Evolutionary conservation across 257 asterid species (phyloP).

Genomic region (Nicotiana sylvestris): DNA sequence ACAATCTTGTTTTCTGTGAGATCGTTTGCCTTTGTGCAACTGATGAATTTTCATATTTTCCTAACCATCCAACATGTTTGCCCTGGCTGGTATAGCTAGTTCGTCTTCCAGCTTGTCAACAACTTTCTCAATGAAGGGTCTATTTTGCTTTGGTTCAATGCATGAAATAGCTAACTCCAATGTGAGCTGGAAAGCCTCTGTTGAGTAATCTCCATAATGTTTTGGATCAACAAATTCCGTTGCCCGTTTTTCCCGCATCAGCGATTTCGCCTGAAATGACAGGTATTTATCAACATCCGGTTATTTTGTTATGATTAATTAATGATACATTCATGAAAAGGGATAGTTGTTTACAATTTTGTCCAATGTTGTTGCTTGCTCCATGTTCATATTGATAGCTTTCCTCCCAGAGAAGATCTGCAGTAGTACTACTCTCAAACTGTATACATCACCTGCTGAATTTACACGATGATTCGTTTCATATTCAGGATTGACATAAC

Average conservation of each 20-base stretch:
- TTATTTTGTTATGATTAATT: neutral
- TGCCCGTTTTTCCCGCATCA: slow-evolving; percentile 16
- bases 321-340: neutral
- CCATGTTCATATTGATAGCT: slow-evolving; percentile 50
- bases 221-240: slow-evolving; percentile 29
- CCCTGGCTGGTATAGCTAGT: slow-evolving; percentile 12
- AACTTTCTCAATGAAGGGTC: slow-evolving; percentile 22
- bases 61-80: neutral
- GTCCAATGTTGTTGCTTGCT: slow-evolving; percentile 48
- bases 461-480: slow-evolving; percentile 59
- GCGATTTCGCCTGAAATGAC: slow-evolving; percentile 26
- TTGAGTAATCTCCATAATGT: slow-evolving; percentile 27
- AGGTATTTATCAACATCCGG: neutral
- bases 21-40: neutral
- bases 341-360: slow-evolving; percentile 42
- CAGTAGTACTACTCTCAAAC: slow-evolving; percentile 66
- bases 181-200: slow-evolving; percentile 16
- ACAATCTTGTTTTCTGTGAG: neutral
- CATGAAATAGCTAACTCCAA: slow-evolving; percentile 27
- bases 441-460: slow-evolving; percentile 65
- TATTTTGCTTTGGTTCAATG: slow-evolving; percentile 17
- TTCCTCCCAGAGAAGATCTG: slow-evolving; percentile 70
- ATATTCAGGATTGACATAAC: slow-evolving; percentile 85
- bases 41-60: neutral
- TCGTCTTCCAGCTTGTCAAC: slow-evolving; percentile 18